Percentiles rank a stretch among this genome's conserved stretches.
Evolutionary conservation across 2,329 filamentous ascomycete species (phyloP).

Genomic region (Lasiodiplodia sp.): DNA sequence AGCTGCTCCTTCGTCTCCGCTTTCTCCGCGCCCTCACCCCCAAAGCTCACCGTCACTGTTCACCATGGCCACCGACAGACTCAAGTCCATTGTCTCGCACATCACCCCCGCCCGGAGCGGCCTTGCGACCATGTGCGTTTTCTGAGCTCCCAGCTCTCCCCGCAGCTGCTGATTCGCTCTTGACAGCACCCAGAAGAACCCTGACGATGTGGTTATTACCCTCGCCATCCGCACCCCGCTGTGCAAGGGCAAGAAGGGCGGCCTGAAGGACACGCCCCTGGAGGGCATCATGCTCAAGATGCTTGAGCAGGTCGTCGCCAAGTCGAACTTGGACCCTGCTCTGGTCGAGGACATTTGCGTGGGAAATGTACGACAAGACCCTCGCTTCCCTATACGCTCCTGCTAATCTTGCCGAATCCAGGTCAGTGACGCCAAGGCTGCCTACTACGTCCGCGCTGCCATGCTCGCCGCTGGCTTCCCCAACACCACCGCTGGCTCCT

Average conservation of each 20-base stretch:
- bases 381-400: background rate
- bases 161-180: conserved; percentile 17
- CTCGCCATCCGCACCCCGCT: conserved; percentile 89
- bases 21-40: background rate
- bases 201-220: conserved; percentile 96
- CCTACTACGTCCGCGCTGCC: conserved; percentile 90
- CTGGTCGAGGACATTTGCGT: conserved; percentile 89
- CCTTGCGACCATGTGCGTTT: conserved; percentile 77
- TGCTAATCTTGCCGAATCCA: conserved; percentile 40
- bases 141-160: conserved; percentile 30
- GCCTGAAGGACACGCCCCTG: conserved; percentile 91
- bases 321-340: conserved; percentile 78
- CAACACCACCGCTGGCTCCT: conserved; percentile 81
- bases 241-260: conserved; percentile 87
- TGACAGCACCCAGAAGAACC: conserved; percentile 83
- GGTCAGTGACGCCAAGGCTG: conserved; percentile 84
- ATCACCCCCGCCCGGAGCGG: conserved; percentile 76
- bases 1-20: conserved; percentile 27
- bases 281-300: conserved; percentile 87
- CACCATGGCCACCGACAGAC: conserved; percentile 80
- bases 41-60: background rate
- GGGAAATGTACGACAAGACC: conserved; percentile 74
- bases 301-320: conserved; percentile 70
- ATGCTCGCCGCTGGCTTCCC: conserved; percentile 91
- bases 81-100: conserved; percentile 87